Base-by-base conservation (phyloP, 2,329 filamentous ascomycete genomes). In the Decorospora gaudefroyi region DNA sequence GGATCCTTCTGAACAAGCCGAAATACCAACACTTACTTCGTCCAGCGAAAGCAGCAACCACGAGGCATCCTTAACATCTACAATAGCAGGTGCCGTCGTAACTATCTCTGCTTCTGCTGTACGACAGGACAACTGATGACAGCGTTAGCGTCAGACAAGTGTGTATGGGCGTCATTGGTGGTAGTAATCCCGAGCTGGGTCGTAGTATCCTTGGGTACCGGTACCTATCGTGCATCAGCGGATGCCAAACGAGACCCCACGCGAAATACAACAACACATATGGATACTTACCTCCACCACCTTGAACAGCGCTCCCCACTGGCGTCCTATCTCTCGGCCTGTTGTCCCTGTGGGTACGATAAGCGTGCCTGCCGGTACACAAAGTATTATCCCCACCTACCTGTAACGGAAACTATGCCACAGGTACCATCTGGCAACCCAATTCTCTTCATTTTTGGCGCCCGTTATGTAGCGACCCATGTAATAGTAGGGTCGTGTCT, bases 341-440 rank as follows among this genome's bases (percentile, higher is more conserved):
- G 28, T 62, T 61, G 46, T 74, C 73, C 38, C 75, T 70, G 17
- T 12, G 6, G 27, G 35, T 9, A 6, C 7, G 13, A 28, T 50
- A 28, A 51, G 43, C 6, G 25, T 19, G 25, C 9, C 15, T 18
- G 18, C 6, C 13, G 6, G 3, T 6, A 17, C 6, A 19, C 6
- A 19, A 19, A 4, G n/a, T 16, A 8, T 1, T 1, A 3, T 22
- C n/a, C 7, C 12, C 4, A 46, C 55, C 5, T 39, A 62, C 59
- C 59, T 53, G 49, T 73, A 76, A n/a, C 76, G 72, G 49, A 77
- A 78, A 46, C 75, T 74, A 53, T 78, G 76, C 75, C 75, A 78
- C 4, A 78, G 66, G 51, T 74, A 73, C 76, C 76, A 78, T n/a
- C 72, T 65, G 19, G 76, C 76, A 25, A 78, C 72, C 76, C 76